Base-by-base conservation (phyloP, 176 grass and related monocot species). In the Carex cristatella region DNA sequence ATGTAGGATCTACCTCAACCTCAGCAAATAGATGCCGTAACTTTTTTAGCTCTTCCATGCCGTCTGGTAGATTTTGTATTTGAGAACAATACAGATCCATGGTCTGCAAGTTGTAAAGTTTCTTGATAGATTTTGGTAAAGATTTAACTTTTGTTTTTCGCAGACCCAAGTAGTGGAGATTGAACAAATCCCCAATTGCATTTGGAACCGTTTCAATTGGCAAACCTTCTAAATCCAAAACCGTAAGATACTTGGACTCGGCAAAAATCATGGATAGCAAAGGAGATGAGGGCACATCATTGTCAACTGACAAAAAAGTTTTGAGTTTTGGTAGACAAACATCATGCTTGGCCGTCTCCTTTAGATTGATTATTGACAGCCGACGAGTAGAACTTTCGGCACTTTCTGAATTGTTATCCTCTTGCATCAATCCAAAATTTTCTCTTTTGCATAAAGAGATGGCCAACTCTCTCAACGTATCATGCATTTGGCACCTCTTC, bases 31-130 rank as follows among this genome's bases (percentile, higher is more conserved):
- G 51, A 16, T 77, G 86, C 0, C 85, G 71, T 12, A 92, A 30
- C 28, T 61, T 88, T 1, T 30, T 49, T 2, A 91, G 79, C 60
- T 86, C 42, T 18, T 0, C 12, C n/a, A 91, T 9, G 0, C 23
- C 31, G 0, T 65, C 27, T 9, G 90, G 87, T 19, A 91, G 68
- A 0, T 30, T 79, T 60, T 8, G 0, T 12, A 91, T 5, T 6
- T 16, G 0, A 15, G 86, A 81, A 0, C 0, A 0, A 0, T 0
- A 0, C 65, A 86, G 78, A 28, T 91, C 86, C 0, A 91, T 12
- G 3, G 86, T 79, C 35, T 85, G 82, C n/a, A 91, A 83, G 4
- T 91, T 85, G 7, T 51, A 4, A 5, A 90, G 54, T 60, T 79
- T 85, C 46, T 86, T 42, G 1, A 90, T 8, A 2, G 5, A 27